phyloP scores from a whole-genome alignment of 805 yeast genomes.

The Grigorovia jiainica region DNA sequence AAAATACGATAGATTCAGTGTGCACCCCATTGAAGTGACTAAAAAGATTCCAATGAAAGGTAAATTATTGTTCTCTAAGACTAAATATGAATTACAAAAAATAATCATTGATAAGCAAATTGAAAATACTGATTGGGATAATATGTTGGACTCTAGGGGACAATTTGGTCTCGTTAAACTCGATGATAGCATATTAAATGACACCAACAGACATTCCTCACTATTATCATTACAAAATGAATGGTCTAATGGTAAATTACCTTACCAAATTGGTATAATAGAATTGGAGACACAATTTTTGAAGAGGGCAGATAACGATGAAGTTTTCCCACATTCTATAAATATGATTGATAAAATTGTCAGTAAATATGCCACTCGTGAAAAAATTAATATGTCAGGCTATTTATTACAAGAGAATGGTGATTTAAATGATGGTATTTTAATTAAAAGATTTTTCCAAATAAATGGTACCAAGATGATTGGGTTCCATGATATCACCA shows the following conservation, averaged over 20 bases:
- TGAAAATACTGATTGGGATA: constrained; percentile 47
- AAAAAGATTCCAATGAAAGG: constrained; percentile 44
- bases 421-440: constrained; percentile 45
- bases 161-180: constrained; percentile 72
- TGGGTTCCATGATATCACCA: constrained; percentile 65
- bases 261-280: constrained; percentile 55
- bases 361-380: constrained; percentile 29
- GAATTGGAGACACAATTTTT: constrained; percentile 60
- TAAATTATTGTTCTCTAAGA: constrained; percentile 23
- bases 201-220: neutral
- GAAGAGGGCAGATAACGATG: constrained; percentile 52
- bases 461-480: constrained; percentile 59
- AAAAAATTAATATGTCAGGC: constrained; percentile 44
- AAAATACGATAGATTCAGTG: constrained; percentile 37
- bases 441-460: constrained; percentile 60
- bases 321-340: constrained; percentile 61
- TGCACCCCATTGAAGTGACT: constrained; percentile 46
- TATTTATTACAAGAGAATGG: constrained; percentile 85
- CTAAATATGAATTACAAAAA: constrained; percentile 30
- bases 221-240: constrained; percentile 43
- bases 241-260: constrained; percentile 47
- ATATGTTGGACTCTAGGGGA: constrained; percentile 68
- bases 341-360: constrained; percentile 39
- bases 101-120: constrained; percentile 43
- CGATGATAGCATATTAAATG: neutral